phyloP scores from a whole-genome alignment of 208 protist genomes.

The Crithidia mellificae region DNA sequence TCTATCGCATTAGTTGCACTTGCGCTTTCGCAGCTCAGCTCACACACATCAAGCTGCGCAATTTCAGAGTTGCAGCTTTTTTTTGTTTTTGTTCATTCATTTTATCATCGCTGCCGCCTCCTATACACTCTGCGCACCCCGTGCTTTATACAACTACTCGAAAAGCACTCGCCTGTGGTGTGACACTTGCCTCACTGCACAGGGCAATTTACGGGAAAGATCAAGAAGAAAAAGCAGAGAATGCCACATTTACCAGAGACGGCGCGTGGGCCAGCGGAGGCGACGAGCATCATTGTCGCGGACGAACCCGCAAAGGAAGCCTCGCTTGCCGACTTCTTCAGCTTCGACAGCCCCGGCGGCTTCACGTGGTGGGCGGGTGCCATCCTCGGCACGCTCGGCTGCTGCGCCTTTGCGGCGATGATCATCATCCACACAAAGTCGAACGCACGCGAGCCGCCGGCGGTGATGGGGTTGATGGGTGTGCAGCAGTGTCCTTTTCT shows the following conservation, averaged over 20 bases:
- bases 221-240: no score
- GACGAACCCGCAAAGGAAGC: not conserved
- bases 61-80: no score
- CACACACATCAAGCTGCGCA: no score
- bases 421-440: slow-evolving; percentile 38
- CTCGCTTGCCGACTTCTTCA: slow-evolving; percentile 28
- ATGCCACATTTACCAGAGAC: not conserved
- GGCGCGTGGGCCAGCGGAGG: not conserved
- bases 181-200: not conserved
- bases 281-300: slow-evolving; percentile 11
- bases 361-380: slow-evolving; percentile 49
- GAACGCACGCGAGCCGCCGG: slow-evolving; percentile 18
- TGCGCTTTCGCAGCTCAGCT: no score
- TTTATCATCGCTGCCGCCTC: no score
- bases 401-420: slow-evolving; percentile 32
- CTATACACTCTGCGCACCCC: no score
- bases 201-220: not conserved
- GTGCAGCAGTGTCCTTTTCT: slow-evolving; percentile 33
- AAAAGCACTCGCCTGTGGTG: no score
- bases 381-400: slow-evolving; percentile 34
- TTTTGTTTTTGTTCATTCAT: no score
- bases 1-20: no score
- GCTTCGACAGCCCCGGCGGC: slow-evolving; percentile 34
- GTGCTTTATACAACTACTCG: no score
- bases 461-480: slow-evolving; percentile 26